Percentiles rank a stretch among this genome's conserved stretches.
phyloP scores from a whole-genome alignment of 768 basidiomycete genomes.

The Austroboletus festivus region DNA sequence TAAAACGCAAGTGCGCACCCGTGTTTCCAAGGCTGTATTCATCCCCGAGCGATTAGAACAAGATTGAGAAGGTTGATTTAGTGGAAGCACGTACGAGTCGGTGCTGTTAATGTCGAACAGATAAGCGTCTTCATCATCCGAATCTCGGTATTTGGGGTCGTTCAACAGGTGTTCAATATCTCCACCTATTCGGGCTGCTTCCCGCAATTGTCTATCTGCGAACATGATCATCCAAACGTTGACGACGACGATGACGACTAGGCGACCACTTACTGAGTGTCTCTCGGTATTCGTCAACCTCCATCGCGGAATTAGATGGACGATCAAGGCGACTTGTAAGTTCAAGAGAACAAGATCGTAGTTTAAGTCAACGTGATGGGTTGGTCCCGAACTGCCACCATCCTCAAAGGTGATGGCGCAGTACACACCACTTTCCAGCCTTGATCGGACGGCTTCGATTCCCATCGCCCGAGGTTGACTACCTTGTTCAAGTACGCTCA shows the following conservation, averaged over 20 bases:
- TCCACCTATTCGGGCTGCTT: slow-evolving; percentile 23
- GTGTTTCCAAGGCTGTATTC: slow-evolving; percentile 26
- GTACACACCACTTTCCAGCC: too few species aligned
- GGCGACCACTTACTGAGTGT: slow-evolving; percentile 20
- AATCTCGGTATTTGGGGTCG: slow-evolving; percentile 19
- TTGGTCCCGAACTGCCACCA: too few species aligned
- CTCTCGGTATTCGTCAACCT: slow-evolving; percentile 6
- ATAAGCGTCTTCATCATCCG: slow-evolving; percentile 12
- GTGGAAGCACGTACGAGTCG: slow-evolving; percentile 28
- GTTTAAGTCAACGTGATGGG: too few species aligned
- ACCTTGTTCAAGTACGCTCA: too few species aligned
- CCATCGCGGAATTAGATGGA: slow-evolving; percentile 11
- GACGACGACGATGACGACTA: background rate
- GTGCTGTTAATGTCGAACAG: slow-evolving; percentile 32
- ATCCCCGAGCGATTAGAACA: too few species aligned
- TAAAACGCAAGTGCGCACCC: slow-evolving; percentile 19
- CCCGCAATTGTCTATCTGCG: slow-evolving; percentile 25
- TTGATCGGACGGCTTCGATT: background rate
- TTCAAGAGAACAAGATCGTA: too few species aligned
- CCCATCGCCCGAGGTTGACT: too few species aligned
- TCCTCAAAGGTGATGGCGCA: too few species aligned
- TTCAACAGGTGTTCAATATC: slow-evolving; percentile 26
- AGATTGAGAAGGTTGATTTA: too few species aligned
- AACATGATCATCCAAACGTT: background rate
- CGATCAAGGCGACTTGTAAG: background rate